phyloP scores from a whole-genome alignment of 2,329 filamentous ascomycete species.

The Epichloe amarillans region DNA sequence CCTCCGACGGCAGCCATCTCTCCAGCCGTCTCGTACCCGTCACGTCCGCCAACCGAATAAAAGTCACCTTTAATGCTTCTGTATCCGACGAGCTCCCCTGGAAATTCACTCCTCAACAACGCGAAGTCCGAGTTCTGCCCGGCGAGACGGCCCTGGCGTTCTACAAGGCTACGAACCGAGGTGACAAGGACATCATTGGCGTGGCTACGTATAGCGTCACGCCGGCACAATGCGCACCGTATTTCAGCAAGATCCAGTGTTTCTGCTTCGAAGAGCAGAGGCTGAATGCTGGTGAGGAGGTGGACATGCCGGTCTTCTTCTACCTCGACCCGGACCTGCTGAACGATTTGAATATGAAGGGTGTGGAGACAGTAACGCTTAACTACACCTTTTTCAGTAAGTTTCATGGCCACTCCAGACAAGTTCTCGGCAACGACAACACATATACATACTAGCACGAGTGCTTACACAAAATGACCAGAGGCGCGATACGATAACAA shows the following conservation, averaged over 20 bases:
- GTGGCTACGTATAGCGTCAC: slow-evolving; percentile 97
- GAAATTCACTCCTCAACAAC: slow-evolving; percentile 95
- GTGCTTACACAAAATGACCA: slow-evolving; percentile 9
- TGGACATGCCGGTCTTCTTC: slow-evolving; percentile 99
- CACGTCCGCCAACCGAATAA: slow-evolving; percentile 67
- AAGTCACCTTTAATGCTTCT: slow-evolving; percentile 90
- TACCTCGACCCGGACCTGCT: slow-evolving; percentile 95
- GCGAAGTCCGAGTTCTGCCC: slow-evolving; percentile 86
- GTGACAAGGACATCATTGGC: slow-evolving; percentile 86
- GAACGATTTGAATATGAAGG: slow-evolving; percentile 83
- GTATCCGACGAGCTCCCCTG: slow-evolving; percentile 92
- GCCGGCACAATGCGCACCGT: slow-evolving; percentile 86
- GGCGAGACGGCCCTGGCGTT: slow-evolving; percentile 96
- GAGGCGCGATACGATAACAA: slow-evolving; percentile 35
- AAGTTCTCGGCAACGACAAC: neutral
- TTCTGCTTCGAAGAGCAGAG: slow-evolving; percentile 98
- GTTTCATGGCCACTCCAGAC: slow-evolving; percentile 20
- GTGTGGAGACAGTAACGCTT: slow-evolving; percentile 87
- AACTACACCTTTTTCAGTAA: slow-evolving; percentile 98
- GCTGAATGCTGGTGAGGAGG: slow-evolving; percentile 85
- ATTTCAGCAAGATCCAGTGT: slow-evolving; percentile 99
- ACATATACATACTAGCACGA: neutral
- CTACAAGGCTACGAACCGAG: slow-evolving; percentile 90
- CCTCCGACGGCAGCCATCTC: slow-evolving; percentile 44
- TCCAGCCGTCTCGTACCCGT: slow-evolving; percentile 70